Percentiles rank a stretch among this genome's conserved stretches.
phyloP scores from a whole-genome alignment of 306 rosid genomes.

The Vigna reflexopilosa region DNA sequence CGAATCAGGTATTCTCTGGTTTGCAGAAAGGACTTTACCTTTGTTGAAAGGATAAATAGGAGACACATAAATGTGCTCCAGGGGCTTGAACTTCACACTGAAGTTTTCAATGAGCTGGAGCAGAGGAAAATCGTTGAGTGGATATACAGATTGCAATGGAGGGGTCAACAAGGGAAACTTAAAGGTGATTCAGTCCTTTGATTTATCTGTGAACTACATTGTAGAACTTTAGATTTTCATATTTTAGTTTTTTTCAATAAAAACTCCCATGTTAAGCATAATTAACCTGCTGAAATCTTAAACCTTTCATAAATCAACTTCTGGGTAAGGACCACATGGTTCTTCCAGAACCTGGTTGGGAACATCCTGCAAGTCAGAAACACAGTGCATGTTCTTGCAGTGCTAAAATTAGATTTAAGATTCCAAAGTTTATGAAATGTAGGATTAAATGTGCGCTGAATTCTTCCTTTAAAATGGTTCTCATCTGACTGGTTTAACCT shows the following conservation, averaged over 20 bases:
- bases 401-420: constrained; percentile 21
- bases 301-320: no score
- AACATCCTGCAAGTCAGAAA: no score
- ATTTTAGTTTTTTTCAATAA: neutral
- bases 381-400: neutral
- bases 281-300: no score
- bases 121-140: constrained; percentile 52
- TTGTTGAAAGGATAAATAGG: constrained; percentile 43
- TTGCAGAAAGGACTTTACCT: constrained; percentile 41
- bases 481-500: neutral
- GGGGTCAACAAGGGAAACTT: constrained; percentile 56
- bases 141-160: constrained; percentile 52
- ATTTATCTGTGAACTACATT: neutral
- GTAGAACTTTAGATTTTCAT: neutral
- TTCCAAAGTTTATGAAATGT: constrained; percentile 1
- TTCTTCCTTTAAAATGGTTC: neutral
- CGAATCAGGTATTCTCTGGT: constrained; percentile 40
- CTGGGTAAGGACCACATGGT: no score
- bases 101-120: constrained; percentile 58
- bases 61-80: constrained; percentile 47
- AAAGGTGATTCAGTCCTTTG: constrained; percentile 50
- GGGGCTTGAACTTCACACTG: constrained; percentile 60
- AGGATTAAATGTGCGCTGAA: neutral
- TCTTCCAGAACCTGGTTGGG: no score
- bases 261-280: no score